These are phyloP conservation scores for Arthrobotrys conoides DNA, from an alignment of 2,329 filamentous ascomycete species.

Conservation along the genomic window DNA sequence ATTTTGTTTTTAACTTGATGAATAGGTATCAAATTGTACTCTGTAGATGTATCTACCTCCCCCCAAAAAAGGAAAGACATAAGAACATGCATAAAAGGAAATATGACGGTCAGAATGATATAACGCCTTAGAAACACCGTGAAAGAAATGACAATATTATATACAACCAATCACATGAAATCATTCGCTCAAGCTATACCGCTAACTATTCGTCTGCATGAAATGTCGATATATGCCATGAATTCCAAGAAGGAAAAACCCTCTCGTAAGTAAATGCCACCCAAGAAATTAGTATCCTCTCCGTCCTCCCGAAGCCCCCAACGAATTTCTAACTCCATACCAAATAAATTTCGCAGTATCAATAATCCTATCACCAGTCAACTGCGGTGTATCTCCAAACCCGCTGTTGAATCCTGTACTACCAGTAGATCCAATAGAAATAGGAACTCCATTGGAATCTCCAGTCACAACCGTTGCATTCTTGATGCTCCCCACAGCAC, in stretches of 20 bases:
- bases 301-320: conserved; percentile 27
- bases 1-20: not conserved
- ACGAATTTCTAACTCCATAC: conserved; percentile 43
- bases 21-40: not conserved
- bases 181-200: conserved; percentile 11
- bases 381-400: conserved; percentile 39
- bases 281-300: conserved; percentile 25
- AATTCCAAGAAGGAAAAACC: not conserved
- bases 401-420: conserved; percentile 34
- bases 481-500: conserved; percentile 50
- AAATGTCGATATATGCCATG: not conserved
- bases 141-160: conserved; percentile 31
- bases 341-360: conserved; percentile 49
- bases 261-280: not conserved
- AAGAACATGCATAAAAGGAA: conserved; percentile 1
- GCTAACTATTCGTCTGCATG: conserved; percentile 17
- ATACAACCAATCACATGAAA: conserved; percentile 37
- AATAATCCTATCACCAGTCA: conserved; percentile 48
- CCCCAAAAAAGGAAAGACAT: not conserved
- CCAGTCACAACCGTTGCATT: conserved; percentile 54
- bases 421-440: conserved; percentile 36
- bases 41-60: not conserved
- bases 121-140: conserved; percentile 18
- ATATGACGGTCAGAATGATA: not conserved
- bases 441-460: conserved; percentile 49